Percentiles rank a stretch among this genome's conserved stretches.
These are phyloP conservation scores for Candida golubevii DNA, from an alignment of 805 yeast genomes.

Conservation along the genomic window DNA sequence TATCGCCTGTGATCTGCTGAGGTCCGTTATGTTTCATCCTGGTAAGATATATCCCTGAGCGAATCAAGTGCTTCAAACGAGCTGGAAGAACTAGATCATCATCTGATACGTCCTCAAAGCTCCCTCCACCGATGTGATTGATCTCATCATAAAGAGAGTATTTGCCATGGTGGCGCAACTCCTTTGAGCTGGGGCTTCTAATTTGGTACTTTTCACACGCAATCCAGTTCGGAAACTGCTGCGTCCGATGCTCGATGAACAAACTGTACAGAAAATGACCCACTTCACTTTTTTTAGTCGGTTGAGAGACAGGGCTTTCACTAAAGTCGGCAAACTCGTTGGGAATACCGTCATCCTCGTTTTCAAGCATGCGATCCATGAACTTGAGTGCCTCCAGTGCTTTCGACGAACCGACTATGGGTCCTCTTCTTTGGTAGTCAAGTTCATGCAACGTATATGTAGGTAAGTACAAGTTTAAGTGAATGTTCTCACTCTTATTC, in stretches of 20 bases:
- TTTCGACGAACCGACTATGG: conserved; percentile 53
- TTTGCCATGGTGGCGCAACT: conserved; percentile 40
- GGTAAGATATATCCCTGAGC: conserved; percentile 55
- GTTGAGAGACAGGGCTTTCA: not conserved
- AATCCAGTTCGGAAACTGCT: conserved; percentile 49
- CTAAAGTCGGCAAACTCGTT: not conserved
- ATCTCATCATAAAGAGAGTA: conserved; percentile 11
- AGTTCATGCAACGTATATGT: conserved; percentile 35
- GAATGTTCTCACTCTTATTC: conserved; percentile 16
- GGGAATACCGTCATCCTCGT: conserved; percentile 9
- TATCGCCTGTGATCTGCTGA: conserved; percentile 18
- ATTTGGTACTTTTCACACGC: conserved; percentile 42
- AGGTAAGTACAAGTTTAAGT: conserved; percentile 46
- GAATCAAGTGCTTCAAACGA: conserved; percentile 49
- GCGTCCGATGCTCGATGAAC: conserved; percentile 37
- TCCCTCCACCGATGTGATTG: conserved; percentile 3
- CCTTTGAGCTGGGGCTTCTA: conserved; percentile 36
- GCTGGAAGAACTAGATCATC: conserved; percentile 46
- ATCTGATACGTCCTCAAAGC: conserved; percentile 1
- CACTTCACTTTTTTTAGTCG: not conserved
- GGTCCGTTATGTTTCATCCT: conserved; percentile 33
- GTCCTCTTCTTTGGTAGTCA: conserved; percentile 34
- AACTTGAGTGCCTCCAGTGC: conserved; percentile 62
- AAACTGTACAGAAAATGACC: conserved; percentile 19
- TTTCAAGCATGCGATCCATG: conserved; percentile 45